A percentile compares a stretch with the other conserved stretches of the same genome.
Evolutionary conservation across 2,329 filamentous ascomycete species (phyloP).

Genomic region (Pseudogymnoascus sp.): DNA sequence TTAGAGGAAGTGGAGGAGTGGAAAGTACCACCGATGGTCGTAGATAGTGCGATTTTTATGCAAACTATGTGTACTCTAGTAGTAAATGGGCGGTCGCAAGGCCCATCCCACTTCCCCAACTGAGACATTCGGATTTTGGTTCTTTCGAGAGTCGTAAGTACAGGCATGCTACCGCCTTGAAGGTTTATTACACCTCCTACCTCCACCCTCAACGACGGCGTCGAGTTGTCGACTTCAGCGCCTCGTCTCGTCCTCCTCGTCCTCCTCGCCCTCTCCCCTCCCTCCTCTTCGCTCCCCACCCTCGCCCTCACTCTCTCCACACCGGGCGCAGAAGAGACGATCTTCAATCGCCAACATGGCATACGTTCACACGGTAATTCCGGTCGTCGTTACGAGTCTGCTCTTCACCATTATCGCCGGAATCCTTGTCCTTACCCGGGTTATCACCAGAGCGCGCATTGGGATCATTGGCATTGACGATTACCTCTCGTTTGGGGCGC

Average conservation of each 20-base stretch:
- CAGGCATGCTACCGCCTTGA: background rate
- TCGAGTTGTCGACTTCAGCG: background rate
- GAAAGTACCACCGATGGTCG: background rate
- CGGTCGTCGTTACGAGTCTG: background rate
- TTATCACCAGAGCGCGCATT: background rate
- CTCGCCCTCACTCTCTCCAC: background rate
- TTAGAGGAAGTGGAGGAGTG: background rate
- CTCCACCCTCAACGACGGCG: background rate
- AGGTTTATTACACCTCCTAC: background rate
- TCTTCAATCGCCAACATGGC: background rate
- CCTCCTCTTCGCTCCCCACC: background rate
- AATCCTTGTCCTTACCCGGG: background rate
- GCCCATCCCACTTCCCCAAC: background rate
- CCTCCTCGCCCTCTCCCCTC: background rate
- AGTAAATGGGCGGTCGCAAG: background rate
- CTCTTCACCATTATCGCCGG: background rate
- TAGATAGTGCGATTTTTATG: background rate
- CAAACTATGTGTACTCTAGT: background rate
- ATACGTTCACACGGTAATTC: background rate
- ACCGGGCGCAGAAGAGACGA: background rate
- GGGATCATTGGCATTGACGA: background rate
- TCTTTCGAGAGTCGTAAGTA: background rate
- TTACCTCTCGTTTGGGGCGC: background rate
- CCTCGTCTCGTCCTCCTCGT: background rate
- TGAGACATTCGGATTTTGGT: background rate